These are phyloP conservation scores for Ophioceras dolichostomum DNA, from an alignment of 2,329 filamentous ascomycete species.

Conservation along the genomic window DNA sequence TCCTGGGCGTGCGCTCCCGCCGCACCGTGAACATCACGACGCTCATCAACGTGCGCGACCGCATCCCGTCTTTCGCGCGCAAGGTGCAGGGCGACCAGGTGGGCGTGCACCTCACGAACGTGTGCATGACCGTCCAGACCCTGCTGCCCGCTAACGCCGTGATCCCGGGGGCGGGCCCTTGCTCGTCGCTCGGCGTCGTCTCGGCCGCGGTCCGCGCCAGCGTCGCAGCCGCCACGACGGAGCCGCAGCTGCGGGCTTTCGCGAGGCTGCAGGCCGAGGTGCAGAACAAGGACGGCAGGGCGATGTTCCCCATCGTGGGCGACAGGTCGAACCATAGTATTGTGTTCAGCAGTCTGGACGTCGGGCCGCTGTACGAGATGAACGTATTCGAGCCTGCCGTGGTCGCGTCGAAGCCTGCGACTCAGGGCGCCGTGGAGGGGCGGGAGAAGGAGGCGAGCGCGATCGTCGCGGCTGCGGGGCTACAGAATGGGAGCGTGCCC, in stretches of 20 bases:
- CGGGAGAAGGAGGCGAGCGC: too few species aligned
- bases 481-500: constrained; percentile 1
- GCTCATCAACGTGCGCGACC: constrained; percentile 1
- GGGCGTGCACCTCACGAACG: background rate
- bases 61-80: background rate
- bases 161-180: background rate
- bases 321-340: background rate
- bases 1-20: background rate
- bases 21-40: background rate
- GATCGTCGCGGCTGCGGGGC: too few species aligned
- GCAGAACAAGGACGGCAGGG: background rate
- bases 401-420: background rate
- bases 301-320: background rate
- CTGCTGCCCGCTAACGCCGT: background rate
- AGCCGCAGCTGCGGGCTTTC: constrained; percentile 1
- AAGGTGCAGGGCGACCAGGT: background rate
- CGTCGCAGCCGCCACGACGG: background rate
- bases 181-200: background rate
- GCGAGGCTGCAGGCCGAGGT: background rate
- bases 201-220: background rate
- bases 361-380: constrained; percentile 1
- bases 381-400: constrained; percentile 2
- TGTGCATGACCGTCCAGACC: constrained; percentile 1
- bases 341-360: constrained; percentile 2
- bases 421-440: background rate